Conservation (phyloP, 805 yeast species). For the Pichia rugopelliculosa region DNA sequence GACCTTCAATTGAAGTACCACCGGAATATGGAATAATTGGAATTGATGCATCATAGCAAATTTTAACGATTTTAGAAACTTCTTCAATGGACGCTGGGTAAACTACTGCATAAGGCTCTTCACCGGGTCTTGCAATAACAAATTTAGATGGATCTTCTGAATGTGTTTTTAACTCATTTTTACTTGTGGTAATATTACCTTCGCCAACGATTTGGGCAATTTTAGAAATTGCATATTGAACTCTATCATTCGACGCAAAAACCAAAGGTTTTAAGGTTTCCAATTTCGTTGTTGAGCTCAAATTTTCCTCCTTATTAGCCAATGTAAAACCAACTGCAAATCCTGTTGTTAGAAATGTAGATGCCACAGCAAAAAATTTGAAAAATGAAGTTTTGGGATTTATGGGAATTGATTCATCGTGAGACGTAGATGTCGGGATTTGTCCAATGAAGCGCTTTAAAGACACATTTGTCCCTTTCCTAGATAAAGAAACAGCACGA, state of each 20-base stretch:
- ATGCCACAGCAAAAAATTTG: slow-evolving; percentile 2
- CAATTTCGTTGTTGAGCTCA: slow-evolving; percentile 26
- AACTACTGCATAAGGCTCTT: slow-evolving; percentile 38
- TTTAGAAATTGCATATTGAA: slow-evolving; percentile 43
- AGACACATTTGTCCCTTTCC: background rate
- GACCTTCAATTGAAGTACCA: slow-evolving; percentile 76
- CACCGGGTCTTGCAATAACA: slow-evolving; percentile 24
- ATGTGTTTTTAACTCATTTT: slow-evolving; percentile 25
- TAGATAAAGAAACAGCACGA: background rate
- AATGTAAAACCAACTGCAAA: slow-evolving; percentile 8
- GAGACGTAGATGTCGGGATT: background rate
- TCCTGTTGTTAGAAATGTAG: slow-evolving; percentile 11
- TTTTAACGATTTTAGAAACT: slow-evolving; percentile 53
- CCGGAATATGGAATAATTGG: slow-evolving; percentile 74
- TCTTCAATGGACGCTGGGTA: slow-evolving; percentile 60
- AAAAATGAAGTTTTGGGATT: background rate
- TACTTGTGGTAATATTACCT: slow-evolving; percentile 39
- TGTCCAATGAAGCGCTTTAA: background rate
- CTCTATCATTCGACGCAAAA: slow-evolving; percentile 47
- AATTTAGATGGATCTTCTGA: slow-evolving; percentile 28
- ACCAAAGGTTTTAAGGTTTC: slow-evolving; percentile 36
- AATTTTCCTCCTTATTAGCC: background rate
- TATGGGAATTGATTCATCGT: background rate
- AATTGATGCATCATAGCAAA: slow-evolving; percentile 53
- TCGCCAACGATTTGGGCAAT: slow-evolving; percentile 47